Evolutionary conservation across 371 early-diverging fungal species (phyloP), one percentile per base, ranked within the genome.

Genomic region (Saksenaea vasiformis): DNA sequence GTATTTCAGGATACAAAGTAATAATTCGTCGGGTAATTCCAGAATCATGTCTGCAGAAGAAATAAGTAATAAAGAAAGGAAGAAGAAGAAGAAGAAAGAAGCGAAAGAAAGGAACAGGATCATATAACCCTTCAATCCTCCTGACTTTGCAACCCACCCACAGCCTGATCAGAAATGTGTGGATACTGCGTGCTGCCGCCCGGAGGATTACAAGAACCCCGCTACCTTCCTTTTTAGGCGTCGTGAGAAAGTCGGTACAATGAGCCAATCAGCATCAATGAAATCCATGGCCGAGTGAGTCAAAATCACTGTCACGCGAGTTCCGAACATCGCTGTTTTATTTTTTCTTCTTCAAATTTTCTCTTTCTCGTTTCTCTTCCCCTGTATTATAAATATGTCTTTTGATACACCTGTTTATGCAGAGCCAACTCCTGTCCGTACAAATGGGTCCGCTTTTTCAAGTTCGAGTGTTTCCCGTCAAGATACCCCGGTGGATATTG

Each of bases 401-500:
- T 36, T 24, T 37, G 55, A 54, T 55, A 28, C 17, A 13, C 24
- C 17, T 17, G 34, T n/a, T 19, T 58, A 47, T 39, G 43, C 38
- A 3, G 24, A 58, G 13, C 58, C 58, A 24, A 58, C 38, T 24
- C 58, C 58, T 11, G 28, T 58, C 11, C 38, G 58, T 13, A 26
- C 19, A 2, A 15, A 22, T 19, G 26, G 41, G 13, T 10, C 41
- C 14, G 38, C 28, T 19, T 13, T 24, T 13, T 15, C 28, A 41
- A 39, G 27, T 11, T 38, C 43, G 10, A 14, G 15, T 26, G 58
- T 41, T 28, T 27, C 43, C 17, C 67, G 77, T 39, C 70, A 68
- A 43, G 64, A 63, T 17, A 72, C 77, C 39, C 78, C 80, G 55
- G 71, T 79, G 19, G 72, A 78, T 38, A 62, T 69, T 8, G 75